Conservation (phyloP, 2,329 filamentous ascomycete genomes). For the Zasmidium angulare region DNA sequence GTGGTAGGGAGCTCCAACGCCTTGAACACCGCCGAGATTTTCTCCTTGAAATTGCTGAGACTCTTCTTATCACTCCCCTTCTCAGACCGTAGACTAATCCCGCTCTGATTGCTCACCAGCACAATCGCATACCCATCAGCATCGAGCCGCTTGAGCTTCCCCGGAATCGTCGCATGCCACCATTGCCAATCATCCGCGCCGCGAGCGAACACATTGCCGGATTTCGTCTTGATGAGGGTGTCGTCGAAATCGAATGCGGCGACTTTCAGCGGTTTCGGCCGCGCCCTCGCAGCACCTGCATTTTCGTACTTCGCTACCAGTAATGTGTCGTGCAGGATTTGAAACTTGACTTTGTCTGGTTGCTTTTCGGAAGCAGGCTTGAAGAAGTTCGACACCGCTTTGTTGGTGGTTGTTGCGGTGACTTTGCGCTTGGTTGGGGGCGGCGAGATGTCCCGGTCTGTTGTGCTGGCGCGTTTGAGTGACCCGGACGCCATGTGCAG, state of each 20-base stretch:
- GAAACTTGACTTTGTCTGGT: conserved; percentile 72
- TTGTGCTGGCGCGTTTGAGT: conserved; percentile 19
- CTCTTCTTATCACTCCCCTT: conserved; percentile 68
- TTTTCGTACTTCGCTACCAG: conserved; percentile 69
- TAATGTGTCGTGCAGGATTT: conserved; percentile 64
- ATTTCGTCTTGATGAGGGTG: conserved; percentile 77
- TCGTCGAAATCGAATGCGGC: conserved; percentile 80
- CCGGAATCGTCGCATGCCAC: conserved; percentile 76
- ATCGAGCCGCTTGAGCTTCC: conserved; percentile 65
- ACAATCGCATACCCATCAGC: conserved; percentile 73
- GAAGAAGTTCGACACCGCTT: conserved; percentile 79
- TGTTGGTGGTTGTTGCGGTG: conserved; percentile 57
- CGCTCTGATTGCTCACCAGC: conserved; percentile 86
- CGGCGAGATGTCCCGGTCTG: conserved; percentile 54
- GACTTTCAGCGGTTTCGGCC: conserved; percentile 55
- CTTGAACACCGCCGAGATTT: conserved; percentile 67
- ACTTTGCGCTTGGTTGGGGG: conserved; percentile 58
- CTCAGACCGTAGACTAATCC: conserved; percentile 69
- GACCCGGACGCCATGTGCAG: not conserved
- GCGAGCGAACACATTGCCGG: conserved; percentile 74
- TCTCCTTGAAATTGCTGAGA: conserved; percentile 78
- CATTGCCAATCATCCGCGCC: conserved; percentile 85
- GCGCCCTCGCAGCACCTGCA: conserved; percentile 21
- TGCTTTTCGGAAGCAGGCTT: conserved; percentile 82
- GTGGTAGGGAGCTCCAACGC: conserved; percentile 73